Conservation (phyloP, 495 filamentous ascomycete species). For the Penicillium canariense region DNA sequence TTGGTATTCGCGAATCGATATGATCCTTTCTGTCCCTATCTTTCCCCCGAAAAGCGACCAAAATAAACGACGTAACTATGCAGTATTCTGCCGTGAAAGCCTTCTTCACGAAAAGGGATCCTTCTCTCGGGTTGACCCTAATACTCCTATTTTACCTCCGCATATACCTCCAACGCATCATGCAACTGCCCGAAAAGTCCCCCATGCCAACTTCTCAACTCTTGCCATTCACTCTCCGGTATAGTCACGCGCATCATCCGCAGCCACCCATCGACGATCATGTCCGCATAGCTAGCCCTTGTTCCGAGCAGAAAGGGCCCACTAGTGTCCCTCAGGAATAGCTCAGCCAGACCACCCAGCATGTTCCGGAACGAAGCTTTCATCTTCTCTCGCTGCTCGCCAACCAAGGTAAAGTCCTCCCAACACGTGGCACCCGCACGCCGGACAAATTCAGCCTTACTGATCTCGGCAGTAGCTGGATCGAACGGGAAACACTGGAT, state of each 20-base stretch:
- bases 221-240: conserved; percentile 48
- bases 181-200: conserved; percentile 46
- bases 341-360: conserved; percentile 42
- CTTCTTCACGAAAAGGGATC: too few relatives aligned
- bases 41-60: too few relatives aligned
- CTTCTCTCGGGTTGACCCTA: too few relatives aligned
- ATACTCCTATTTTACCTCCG: conserved; percentile 24
- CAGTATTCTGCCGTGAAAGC: too few relatives aligned
- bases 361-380: conserved; percentile 33
- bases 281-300: conserved; percentile 55
- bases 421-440: conserved; percentile 43
- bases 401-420: conserved; percentile 45
- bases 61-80: too few relatives aligned
- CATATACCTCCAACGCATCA: conserved; percentile 42
- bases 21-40: too few relatives aligned
- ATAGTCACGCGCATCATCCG: conserved; percentile 38
- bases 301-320: conserved; percentile 54
- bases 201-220: conserved; percentile 49
- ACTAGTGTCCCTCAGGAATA: conserved; percentile 35
- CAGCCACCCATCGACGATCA: conserved; percentile 63
- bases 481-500: conserved; percentile 42
- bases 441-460: conserved; percentile 44
- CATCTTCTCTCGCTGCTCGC: conserved; percentile 41
- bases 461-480: conserved; percentile 36
- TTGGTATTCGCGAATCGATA: too few relatives aligned